Percentiles rank a stretch among this genome's conserved stretches.
Evolutionary conservation across 169 alveolate species (phyloP).

Genomic region (Sarcocystis neurona): DNA sequence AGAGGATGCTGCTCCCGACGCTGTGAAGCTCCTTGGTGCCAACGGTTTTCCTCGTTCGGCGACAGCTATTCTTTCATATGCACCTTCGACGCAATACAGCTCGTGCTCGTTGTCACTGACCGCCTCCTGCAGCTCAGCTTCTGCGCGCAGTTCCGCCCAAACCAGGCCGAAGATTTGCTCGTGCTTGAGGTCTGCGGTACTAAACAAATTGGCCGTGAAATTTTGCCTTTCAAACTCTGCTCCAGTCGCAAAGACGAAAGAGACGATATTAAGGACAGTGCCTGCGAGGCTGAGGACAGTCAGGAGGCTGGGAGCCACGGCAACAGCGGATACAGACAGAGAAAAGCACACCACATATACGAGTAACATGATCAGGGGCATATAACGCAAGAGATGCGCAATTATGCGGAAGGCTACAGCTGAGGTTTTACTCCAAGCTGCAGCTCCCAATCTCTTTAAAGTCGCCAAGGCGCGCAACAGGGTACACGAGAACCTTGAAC

Average conservation of each 20-base stretch:
- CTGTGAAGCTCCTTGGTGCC: no score
- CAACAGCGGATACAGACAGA: background rate
- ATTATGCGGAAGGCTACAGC: no score
- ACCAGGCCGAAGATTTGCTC: constrained; percentile 16
- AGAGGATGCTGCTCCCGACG: no score
- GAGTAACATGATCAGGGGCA: background rate
- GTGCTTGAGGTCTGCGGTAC: background rate
- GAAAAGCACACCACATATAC: background rate
- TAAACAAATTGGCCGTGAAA: background rate
- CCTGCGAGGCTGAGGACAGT: background rate
- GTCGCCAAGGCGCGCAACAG: no score
- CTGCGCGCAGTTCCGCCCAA: constrained; percentile 27
- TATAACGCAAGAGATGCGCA: background rate
- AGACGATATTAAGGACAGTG: background rate
- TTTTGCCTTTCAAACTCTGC: background rate
- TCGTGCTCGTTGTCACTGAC: no score
- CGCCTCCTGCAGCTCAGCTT: no score
- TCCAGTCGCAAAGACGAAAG: background rate
- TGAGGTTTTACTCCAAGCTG: no score
- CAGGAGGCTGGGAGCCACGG: background rate
- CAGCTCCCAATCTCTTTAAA: no score
- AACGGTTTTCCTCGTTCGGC: no score
- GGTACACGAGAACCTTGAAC: no score
- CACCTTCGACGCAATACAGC: no score
- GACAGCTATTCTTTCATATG: no score